Base-by-base conservation (phyloP, 2,329 filamentous ascomycete genomes). In the Nigrograna mackinnonii region DNA sequence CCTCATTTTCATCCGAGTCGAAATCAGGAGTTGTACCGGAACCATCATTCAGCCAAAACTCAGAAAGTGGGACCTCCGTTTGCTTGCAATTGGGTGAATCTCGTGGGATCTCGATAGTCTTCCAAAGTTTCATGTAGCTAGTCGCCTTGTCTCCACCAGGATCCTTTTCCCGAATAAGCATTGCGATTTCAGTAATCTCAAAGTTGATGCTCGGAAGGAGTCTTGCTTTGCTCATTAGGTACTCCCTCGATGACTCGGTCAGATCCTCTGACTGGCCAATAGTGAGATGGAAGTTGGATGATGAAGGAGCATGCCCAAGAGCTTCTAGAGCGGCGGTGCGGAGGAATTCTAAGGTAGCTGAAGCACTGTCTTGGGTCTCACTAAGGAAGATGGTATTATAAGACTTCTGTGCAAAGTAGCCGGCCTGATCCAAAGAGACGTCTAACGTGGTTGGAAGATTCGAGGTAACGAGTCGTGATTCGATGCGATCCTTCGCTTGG, bases 81-180 rank as follows among this genome's bases (percentile, higher is more conserved):
- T 7, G 6, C 19, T 36, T 16, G 11, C 12, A 12, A 21, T 17
- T 17, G 11, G 12, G 6, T 7, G 34, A 36, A 12, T 12, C 13
- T n/a, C n/a, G n/a, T 17, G 49, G 7, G 5, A 66, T 21, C 28
- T 74, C 59, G 16, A 85, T 68, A 2, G 65, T 70, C 2, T 76
- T 78, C 80, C 80, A 84, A 17, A 79, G 53, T 30, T 68, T 76
- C 84, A 87, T 86, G 31, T 70, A 66, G 18, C 69, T 73, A 1
- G 65, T 58, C 5, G 62, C 47, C 5, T 60, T 55, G 5, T 60
- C 60, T 37, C 48, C 63, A 43, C 50, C 56, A 28, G 47, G 56
- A 34, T 49, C 55, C 33, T 57, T 65, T 46, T 79, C 76, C 14
- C 82, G 76, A 34, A 79, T 60, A 34, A 86, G 66, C 17, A 86